Base-by-base conservation (phyloP, 768 basidiomycete genomes). In the Trametopsis cervina region DNA sequence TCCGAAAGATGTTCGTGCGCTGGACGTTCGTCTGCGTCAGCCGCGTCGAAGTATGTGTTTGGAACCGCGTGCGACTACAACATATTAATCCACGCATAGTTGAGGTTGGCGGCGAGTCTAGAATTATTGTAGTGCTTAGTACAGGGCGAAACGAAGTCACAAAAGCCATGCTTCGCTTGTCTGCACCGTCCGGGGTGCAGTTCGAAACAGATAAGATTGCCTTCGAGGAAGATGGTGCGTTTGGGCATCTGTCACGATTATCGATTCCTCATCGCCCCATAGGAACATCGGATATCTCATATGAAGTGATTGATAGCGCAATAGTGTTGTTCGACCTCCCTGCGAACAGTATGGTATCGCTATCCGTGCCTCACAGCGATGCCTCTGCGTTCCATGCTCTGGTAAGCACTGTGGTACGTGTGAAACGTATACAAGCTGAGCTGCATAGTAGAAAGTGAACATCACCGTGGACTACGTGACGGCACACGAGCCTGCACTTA, bases 401-500 rank as follows among this genome's bases (percentile, higher is more conserved):
- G 71, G 86, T 87, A 58, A 36, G 78, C 39, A 43, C 24, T 13
- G 12, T 37, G 33, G 25, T 15, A 2, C 33, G 25, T 23, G 3
- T 40, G 15, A 2, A 4, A 23, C 22, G 24, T 21, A 20, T 22
- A 22, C 29, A 17, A 13, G 20, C 53, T 46, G 5, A 59, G 33
- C 23, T 7, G 4, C 13, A 18, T 17, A n/a, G n/a, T 56, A 88
- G 87, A 81, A 85, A 83, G 75, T 92, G 23, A 71, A 71, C 10
- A 61, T 86, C 36, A 71, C 74, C 26, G 74, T 86, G 15, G 78
- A 83, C 43, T 98, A 96, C 63, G 69, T 64, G 4, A 87, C 88
- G 0, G 59, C 57, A 4, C 54, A 67, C 1, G 77, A 85, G 50
- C 74, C 81, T 1, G 65, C 65, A 2, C 54, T 83, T 4, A 63